Evolutionary conservation across 2,329 filamentous ascomycete genomes (phyloP).

Genomic region (Phaeosphaeria sp.): DNA sequence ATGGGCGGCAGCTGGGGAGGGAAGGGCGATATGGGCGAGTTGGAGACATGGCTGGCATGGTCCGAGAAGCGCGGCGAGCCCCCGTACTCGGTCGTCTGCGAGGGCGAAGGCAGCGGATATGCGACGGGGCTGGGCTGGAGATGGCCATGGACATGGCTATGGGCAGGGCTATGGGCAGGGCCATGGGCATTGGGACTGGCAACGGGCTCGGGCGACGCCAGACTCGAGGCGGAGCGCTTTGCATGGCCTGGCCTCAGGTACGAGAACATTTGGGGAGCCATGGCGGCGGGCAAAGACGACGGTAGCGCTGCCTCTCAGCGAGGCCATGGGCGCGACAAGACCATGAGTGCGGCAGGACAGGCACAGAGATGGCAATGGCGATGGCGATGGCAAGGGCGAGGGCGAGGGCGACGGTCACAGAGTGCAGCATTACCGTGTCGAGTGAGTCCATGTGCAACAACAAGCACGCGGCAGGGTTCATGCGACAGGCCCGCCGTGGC

Average conservation of each 20-base stretch:
- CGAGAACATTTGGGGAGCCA: slow-evolving; percentile 51
- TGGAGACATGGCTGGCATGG: slow-evolving; percentile 35
- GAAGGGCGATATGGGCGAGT: slow-evolving; percentile 46
- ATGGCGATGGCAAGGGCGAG: no score
- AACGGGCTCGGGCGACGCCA: slow-evolving; percentile 42
- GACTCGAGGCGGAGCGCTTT: slow-evolving; percentile 46
- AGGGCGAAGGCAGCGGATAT: slow-evolving; percentile 34
- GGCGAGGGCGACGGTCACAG: no score
- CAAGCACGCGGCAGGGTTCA: slow-evolving; percentile 7
- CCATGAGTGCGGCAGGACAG: slow-evolving; percentile 26
- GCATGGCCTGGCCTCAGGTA: slow-evolving; percentile 48
- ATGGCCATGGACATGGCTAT: no score
- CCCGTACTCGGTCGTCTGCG: slow-evolving; percentile 38
- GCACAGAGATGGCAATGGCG: slow-evolving; percentile 15
- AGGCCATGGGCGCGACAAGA: slow-evolving; percentile 36
- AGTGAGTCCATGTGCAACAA: no score
- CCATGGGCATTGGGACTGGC: background rate
- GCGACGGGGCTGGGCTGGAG: slow-evolving; percentile 26
- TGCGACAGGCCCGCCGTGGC: background rate
- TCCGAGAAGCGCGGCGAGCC: slow-evolving; percentile 40
- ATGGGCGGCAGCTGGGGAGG: slow-evolving; percentile 50
- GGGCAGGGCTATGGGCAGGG: no score
- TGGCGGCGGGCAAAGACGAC: slow-evolving; percentile 14
- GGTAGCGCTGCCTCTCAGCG: slow-evolving; percentile 40
- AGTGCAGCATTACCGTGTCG: no score